phyloP scores from a whole-genome alignment of 2,329 filamentous ascomycete species.

The Hymenotorrendiella dingleyae region DNA sequence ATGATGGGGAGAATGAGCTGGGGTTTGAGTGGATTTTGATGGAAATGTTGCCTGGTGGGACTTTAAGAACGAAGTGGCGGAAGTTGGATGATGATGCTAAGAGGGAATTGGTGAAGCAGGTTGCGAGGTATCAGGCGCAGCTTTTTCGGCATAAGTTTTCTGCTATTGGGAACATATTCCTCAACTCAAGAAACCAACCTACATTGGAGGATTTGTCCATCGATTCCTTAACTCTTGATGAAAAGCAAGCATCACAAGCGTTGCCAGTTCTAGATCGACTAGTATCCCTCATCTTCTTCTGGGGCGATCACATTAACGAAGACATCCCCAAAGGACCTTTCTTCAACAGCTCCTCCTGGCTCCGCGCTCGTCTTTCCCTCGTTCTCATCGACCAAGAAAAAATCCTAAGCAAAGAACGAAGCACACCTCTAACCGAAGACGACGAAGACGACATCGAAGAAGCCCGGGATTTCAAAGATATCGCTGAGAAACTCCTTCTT shows the following conservation, averaged over 20 bases:
- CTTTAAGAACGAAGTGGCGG: slow-evolving; percentile 27
- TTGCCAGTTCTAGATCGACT: background rate
- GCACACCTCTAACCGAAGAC: background rate
- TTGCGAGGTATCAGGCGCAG: slow-evolving; percentile 30
- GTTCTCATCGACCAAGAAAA: slow-evolving; percentile 2
- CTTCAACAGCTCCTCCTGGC: slow-evolving; percentile 3
- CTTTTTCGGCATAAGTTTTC: slow-evolving; percentile 17
- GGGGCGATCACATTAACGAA: slow-evolving; percentile 2
- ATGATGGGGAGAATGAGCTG: slow-evolving; percentile 30
- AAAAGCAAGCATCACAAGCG: background rate
- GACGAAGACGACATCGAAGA: slow-evolving; percentile 30
- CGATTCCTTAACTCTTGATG: background rate
- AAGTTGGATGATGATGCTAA: slow-evolving; percentile 32
- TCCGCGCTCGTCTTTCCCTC: background rate
- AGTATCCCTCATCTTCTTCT: background rate
- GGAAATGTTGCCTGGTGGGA: slow-evolving; percentile 22
- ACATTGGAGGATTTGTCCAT: background rate
- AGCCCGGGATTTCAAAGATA: slow-evolving; percentile 19
- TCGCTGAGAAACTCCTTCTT: slow-evolving; percentile 24
- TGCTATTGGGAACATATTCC: background rate
- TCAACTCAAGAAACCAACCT: too few relatives aligned
- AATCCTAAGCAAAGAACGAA: background rate
- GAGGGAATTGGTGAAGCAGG: slow-evolving; percentile 24
- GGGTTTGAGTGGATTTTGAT: slow-evolving; percentile 39
- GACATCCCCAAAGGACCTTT: slow-evolving; percentile 5